Conservation (phyloP, 73 alveolate genomes). For the Symbiodinium natans region DNA sequence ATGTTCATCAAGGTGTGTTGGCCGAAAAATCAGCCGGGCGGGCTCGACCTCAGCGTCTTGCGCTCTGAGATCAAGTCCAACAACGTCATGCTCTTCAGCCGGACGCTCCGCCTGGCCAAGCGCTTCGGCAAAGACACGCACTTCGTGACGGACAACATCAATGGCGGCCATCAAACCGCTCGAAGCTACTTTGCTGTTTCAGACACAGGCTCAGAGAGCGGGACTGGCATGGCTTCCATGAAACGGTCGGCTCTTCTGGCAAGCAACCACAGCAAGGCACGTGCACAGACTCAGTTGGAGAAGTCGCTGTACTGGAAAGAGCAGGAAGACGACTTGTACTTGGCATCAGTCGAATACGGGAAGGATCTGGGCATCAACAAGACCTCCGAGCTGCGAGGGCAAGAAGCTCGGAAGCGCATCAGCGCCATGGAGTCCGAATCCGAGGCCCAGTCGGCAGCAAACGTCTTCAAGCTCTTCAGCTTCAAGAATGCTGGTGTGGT, state of each 20-base stretch:
- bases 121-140: slow-evolving; percentile 7
- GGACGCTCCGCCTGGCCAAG: background rate
- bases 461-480: background rate
- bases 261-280: background rate
- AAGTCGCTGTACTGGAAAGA: background rate
- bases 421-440: background rate
- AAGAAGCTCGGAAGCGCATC: background rate
- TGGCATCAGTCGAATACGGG: slow-evolving; percentile 38
- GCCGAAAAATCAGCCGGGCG: background rate
- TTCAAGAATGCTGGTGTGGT: background rate
- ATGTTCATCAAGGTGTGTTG: background rate
- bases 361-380: slow-evolving; percentile 26
- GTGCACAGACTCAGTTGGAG: background rate
- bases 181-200: background rate
- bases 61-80: background rate
- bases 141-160: background rate
- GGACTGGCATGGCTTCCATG: background rate
- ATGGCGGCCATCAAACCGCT: background rate
- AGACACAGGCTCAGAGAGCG: background rate
- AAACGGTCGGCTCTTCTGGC: background rate
- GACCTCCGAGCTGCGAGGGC: background rate
- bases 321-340: background rate
- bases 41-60: background rate
- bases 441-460: background rate
- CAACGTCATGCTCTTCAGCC: slow-evolving; percentile 2